Evolutionary conservation across 2,329 filamentous ascomycete species (phyloP).

Genomic region (Ophiostoma tasmaniense): DNA sequence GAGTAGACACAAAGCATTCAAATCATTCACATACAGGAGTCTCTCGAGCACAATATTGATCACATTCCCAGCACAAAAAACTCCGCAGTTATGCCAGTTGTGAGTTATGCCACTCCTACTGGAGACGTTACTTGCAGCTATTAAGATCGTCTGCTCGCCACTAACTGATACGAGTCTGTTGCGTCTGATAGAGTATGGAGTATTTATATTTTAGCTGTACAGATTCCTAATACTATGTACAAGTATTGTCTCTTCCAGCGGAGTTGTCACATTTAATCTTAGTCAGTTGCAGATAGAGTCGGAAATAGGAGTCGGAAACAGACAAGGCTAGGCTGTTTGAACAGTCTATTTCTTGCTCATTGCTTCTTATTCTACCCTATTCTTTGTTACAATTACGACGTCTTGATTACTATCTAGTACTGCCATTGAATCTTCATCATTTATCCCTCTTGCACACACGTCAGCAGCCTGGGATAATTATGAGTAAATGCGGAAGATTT

Average conservation of each 20-base stretch:
- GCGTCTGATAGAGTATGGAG: neutral
- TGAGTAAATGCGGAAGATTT: neutral
- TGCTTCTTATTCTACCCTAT: too few species aligned
- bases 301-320: neutral
- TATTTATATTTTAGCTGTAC: neutral
- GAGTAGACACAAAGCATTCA: too few species aligned
- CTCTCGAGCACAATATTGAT: neutral
- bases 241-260: neutral
- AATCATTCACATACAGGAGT: too few species aligned
- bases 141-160: neutral
- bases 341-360: neutral
- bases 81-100: neutral
- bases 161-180: neutral
- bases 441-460: neutral
- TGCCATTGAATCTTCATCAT: neutral
- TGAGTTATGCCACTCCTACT: neutral
- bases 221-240: neutral
- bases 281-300: neutral
- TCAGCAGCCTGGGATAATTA: neutral
- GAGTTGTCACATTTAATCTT: neutral
- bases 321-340: constrained; percentile 1
- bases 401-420: neutral
- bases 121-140: neutral
- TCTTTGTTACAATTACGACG: neutral
- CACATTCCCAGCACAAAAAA: neutral